These are phyloP conservation scores for Penicillium sp. DNA, from an alignment of 2,329 filamentous ascomycete species.

Conservation along the genomic window DNA sequence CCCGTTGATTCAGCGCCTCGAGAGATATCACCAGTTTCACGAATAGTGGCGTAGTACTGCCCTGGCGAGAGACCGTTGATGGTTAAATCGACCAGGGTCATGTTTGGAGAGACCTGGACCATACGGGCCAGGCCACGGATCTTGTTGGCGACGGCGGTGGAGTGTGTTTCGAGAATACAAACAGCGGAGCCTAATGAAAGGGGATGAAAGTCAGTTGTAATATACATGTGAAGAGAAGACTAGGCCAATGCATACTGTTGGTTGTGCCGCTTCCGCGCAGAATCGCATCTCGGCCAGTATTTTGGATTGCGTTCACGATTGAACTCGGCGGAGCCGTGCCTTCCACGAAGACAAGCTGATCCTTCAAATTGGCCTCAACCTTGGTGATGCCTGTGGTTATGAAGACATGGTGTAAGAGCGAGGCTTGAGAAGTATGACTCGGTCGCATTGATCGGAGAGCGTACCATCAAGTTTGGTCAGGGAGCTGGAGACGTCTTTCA, in stretches of 20 bases:
- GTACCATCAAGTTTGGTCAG: slow-evolving; percentile 71
- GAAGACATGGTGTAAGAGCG: not conserved
- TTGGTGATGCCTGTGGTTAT: slow-evolving; percentile 68
- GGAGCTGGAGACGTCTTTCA: slow-evolving; percentile 80
- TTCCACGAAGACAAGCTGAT: slow-evolving; percentile 81
- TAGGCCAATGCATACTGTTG: slow-evolving; percentile 61
- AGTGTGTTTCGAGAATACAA: slow-evolving; percentile 90
- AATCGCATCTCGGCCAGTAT: slow-evolving; percentile 90
- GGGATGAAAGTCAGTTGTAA: not conserved
- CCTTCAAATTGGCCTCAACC: slow-evolving; percentile 76
- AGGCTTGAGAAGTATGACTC: not conserved
- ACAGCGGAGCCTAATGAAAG: slow-evolving; percentile 58
- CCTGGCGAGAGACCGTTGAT: slow-evolving; percentile 80
- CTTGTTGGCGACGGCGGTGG: slow-evolving; percentile 60
- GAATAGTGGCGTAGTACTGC: slow-evolving; percentile 78
- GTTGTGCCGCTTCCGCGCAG: slow-evolving; percentile 82
- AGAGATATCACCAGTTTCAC: slow-evolving; percentile 84
- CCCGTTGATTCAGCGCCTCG: slow-evolving; percentile 81
- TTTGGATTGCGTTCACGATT: slow-evolving; percentile 85
- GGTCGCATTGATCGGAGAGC: slow-evolving; percentile 13
- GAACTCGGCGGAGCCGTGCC: slow-evolving; percentile 87
- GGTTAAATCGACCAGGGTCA: slow-evolving; percentile 85
- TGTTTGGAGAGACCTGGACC: slow-evolving; percentile 79
- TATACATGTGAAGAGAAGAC: slow-evolving; percentile 5
- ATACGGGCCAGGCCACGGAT: slow-evolving; percentile 88